phyloP scores from a whole-genome alignment of 345 rosid species.

The Isatis tinctoria region DNA sequence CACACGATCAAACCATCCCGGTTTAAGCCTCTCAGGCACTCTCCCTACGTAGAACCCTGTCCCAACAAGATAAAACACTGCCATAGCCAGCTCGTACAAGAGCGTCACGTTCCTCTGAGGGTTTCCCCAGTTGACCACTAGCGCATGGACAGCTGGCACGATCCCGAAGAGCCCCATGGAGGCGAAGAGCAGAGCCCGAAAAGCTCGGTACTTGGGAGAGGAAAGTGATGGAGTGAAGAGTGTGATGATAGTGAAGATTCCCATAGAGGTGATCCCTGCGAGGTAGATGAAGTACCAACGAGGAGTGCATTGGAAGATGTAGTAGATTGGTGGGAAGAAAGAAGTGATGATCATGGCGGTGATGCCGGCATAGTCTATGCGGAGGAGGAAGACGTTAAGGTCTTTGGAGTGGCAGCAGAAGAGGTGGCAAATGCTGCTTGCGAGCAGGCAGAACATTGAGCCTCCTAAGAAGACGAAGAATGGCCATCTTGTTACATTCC shows the following conservation, averaged over 20 bases:
- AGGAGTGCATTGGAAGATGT: conserved; percentile 75
- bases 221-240: conserved; percentile 67
- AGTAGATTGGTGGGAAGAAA: conserved; percentile 83
- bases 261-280: conserved; percentile 66
- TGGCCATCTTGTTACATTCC: conserved; percentile 68
- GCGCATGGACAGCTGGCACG: conserved; percentile 62
- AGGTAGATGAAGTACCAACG: conserved; percentile 78
- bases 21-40: conserved; percentile 76
- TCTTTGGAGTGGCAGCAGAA: conserved; percentile 75
- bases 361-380: conserved; percentile 75
- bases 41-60: conserved; percentile 62
- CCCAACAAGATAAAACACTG: conserved; percentile 67
- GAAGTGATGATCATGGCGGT: conserved; percentile 89
- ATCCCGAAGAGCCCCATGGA: conserved; percentile 84
- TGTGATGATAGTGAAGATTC: conserved; percentile 64
- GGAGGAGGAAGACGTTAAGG: conserved; percentile 49
- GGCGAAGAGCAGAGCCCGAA: conserved; percentile 60
- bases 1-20: conserved; percentile 79
- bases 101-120: conserved; percentile 55
- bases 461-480: conserved; percentile 73
- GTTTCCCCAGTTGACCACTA: conserved; percentile 66
- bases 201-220: conserved; percentile 48
- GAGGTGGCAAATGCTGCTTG: conserved; percentile 82
- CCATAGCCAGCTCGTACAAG: conserved; percentile 71
- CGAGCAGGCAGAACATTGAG: conserved; percentile 79